Conservation (phyloP, 371 early-diverging fungal genomes). For the Chytridium lagenaria region DNA sequence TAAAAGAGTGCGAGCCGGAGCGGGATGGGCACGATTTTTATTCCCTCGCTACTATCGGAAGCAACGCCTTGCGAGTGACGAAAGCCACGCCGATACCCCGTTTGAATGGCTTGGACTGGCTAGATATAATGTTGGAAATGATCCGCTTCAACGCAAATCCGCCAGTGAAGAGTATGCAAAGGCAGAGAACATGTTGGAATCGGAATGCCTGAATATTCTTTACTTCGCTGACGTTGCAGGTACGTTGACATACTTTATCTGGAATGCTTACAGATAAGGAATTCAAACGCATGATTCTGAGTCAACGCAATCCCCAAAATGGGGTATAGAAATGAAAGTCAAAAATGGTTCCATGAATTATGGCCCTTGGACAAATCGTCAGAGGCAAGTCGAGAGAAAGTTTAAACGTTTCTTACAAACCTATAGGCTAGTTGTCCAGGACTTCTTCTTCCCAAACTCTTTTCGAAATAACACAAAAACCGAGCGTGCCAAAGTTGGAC, state of each 20-base stretch:
- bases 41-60: neutral
- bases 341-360: slow-evolving; percentile 72
- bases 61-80: neutral
- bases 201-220: slow-evolving; percentile 62
- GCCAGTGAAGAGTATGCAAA: slow-evolving; percentile 73
- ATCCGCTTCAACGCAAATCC: slow-evolving; percentile 44
- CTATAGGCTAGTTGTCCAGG: slow-evolving; percentile 59
- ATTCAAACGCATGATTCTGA: slow-evolving; percentile 9
- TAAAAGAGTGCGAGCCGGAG: neutral
- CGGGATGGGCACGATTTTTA: neutral
- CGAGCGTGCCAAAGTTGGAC: slow-evolving; percentile 59
- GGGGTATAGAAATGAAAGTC: slow-evolving; percentile 71
- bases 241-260: slow-evolving; percentile 26
- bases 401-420: neutral
- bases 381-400: slow-evolving; percentile 55
- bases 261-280: slow-evolving; percentile 4
- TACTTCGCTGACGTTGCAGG: slow-evolving; percentile 80
- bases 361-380: slow-evolving; percentile 91
- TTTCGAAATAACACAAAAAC: slow-evolving; percentile 65
- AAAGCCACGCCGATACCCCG: slow-evolving; percentile 3
- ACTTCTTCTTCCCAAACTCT: slow-evolving; percentile 77
- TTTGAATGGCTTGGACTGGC: slow-evolving; percentile 58
- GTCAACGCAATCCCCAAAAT: slow-evolving; percentile 63
- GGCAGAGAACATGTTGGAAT: slow-evolving; percentile 70
- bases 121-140: slow-evolving; percentile 50